A percentile compares a stretch with the other conserved stretches of the same genome.
phyloP scores from a whole-genome alignment of 1,284 basidiomycete species.

The Puccinia horiana region DNA sequence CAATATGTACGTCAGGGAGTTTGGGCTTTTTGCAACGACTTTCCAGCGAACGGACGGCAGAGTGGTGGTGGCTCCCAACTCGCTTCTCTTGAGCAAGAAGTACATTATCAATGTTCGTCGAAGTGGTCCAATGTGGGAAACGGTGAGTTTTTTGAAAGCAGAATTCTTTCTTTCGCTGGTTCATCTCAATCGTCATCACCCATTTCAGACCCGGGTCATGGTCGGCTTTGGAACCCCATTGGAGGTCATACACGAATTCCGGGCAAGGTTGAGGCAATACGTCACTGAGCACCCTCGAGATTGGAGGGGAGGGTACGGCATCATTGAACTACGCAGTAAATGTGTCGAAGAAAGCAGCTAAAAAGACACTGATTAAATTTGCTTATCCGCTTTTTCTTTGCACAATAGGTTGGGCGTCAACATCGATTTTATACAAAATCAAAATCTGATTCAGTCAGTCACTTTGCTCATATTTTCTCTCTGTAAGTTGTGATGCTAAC shows the following conservation, averaged over 20 bases:
- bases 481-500: not conserved
- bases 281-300: constrained; percentile 71
- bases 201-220: constrained; percentile 51
- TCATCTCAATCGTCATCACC: not conserved
- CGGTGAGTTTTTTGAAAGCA: constrained; percentile 68
- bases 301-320: constrained; percentile 64
- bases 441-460: constrained; percentile 52
- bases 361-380: not conserved
- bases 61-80: constrained; percentile 76
- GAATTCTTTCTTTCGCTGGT: not conserved
- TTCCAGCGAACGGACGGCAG: constrained; percentile 76
- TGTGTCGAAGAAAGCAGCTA: not conserved
- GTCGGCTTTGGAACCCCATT: constrained; percentile 57
- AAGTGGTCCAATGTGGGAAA: constrained; percentile 69
- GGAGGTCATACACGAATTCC: constrained; percentile 68
- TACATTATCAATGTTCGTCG: constrained; percentile 66
- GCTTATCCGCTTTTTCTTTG: not conserved
- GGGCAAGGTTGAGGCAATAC: constrained; percentile 66
- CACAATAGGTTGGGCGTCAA: constrained; percentile 54
- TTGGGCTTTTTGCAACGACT: constrained; percentile 77
- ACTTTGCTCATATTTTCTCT: not conserved
- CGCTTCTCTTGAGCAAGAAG: constrained; percentile 71
- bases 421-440: constrained; percentile 57
- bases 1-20: constrained; percentile 70
- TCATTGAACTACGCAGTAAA: too few species aligned